Conservation (phyloP, 805 yeast genomes). For the Schwanniomyces vanrijiae region DNA sequence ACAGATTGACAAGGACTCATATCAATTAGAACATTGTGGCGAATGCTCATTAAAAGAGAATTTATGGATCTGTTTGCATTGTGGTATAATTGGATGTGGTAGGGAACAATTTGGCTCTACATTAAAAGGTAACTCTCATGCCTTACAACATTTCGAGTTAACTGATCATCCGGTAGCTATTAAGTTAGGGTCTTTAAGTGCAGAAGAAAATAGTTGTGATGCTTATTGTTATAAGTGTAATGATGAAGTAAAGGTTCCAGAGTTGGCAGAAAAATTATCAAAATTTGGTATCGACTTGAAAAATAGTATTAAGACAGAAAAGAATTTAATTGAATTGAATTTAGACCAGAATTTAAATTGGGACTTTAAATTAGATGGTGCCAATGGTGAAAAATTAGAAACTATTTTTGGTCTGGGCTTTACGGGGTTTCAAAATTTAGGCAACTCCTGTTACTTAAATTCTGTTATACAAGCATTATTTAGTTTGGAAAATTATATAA, state of each 20-base stretch:
- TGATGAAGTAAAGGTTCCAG: constrained; percentile 82
- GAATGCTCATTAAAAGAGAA: constrained; percentile 70
- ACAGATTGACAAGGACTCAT: constrained; percentile 26
- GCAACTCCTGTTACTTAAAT: constrained; percentile 89
- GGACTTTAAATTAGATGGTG: constrained; percentile 83
- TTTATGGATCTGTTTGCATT: constrained; percentile 87
- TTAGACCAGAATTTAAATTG: constrained; percentile 90
- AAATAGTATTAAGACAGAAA: constrained; percentile 70
- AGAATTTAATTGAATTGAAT: constrained; percentile 83
- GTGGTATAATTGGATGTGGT: constrained; percentile 95
- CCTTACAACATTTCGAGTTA: constrained; percentile 63
- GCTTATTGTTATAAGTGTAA: constrained; percentile 86
- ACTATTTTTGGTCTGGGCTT: constrained; percentile 75
- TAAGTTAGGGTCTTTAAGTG: constrained; percentile 84
- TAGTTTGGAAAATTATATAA: constrained; percentile 36
- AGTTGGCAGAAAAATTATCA: constrained; percentile 45
- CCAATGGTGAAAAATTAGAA: constrained; percentile 60
- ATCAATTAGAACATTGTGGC: constrained; percentile 46
- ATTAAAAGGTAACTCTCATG: constrained; percentile 88
- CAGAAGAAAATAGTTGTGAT: constrained; percentile 61
- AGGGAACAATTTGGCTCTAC: constrained; percentile 91
- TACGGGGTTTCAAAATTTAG: constrained; percentile 86
- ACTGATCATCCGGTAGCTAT: constrained; percentile 79
- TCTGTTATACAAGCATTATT: constrained; percentile 77
- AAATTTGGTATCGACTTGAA: constrained; percentile 68